Base-by-base conservation (phyloP, 2,329 filamentous ascomycete genomes). In the Cordyceps cicadae region DNA sequence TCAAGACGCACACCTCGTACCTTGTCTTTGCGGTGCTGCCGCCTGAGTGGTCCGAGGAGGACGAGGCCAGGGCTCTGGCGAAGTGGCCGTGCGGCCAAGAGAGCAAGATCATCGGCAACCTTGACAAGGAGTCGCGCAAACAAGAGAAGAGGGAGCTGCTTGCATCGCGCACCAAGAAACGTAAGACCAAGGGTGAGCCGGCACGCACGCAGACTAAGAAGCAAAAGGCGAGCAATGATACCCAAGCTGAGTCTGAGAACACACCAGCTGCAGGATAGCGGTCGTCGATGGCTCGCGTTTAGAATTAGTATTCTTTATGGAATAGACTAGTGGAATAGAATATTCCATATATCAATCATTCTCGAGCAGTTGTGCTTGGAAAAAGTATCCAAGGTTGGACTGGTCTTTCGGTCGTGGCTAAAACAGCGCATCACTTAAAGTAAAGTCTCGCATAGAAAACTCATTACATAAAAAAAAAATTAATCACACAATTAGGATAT, bases 1-100 rank as follows among this genome's bases (percentile, higher is more conserved):
- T 97, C 63, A 97, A 96, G 80, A 94, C 90, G 8, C 94, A 99
- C 74, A 99, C 94, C 0, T 94, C 89, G n/a, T 99, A 99, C 72
- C 81, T 99, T 5, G 89, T 95, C 5, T 99, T 99, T 76, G 94
- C 94, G 0, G 78, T 94, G 3, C 75, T 99, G 63, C 93, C 94
- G n/a, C 81, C 86, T 49, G 87, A 89, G 64, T 99, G 94, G 94
- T 87, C 79, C 0, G 87, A 85, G 41, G 89, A 88, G 63, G 90
- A 96, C 65, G 94, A 99, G 74, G 81, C 81, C 37, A 80, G 81
- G 34, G 86, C 87, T 55, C 75, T 81, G 65, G 78, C 81, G 57
- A 83, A 81, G 64, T 91, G 86, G 83, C 85, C 86, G 0, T 82
- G 84, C 57, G 80, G 79, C 29, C 75, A 77, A 45, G 80, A 83